These are phyloP conservation scores for Fusarium longipes DNA, from an alignment of 2,329 filamentous ascomycete genomes.

Conservation along the genomic window DNA sequence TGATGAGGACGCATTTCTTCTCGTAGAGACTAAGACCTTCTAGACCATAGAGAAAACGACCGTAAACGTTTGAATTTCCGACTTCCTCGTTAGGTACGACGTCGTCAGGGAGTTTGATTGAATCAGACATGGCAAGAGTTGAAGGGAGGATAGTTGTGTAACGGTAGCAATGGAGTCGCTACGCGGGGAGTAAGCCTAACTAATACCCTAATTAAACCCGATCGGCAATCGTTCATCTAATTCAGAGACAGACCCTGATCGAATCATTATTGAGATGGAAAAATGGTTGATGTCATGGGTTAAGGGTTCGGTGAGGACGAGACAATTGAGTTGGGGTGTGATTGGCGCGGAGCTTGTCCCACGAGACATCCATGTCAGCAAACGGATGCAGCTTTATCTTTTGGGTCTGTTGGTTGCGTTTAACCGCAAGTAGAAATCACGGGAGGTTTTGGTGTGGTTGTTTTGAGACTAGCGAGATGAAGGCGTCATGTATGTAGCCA, in stretches of 20 bases:
- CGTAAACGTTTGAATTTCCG: not conserved
- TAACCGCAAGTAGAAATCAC: not conserved
- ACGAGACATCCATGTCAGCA: conserved; percentile 1
- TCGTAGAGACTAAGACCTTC: conserved; percentile 49
- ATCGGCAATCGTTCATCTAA: not conserved
- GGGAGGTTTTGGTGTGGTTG: not conserved
- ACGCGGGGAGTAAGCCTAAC: not conserved
- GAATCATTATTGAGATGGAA: not conserved
- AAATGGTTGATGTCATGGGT: conserved; percentile 5
- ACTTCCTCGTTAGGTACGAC: not conserved
- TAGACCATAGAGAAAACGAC: conserved; percentile 18
- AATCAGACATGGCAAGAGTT: not conserved
- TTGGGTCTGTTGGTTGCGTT: not conserved
- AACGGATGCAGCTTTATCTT: not conserved
- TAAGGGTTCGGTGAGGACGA: not conserved
- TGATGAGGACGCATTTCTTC: conserved; percentile 52
- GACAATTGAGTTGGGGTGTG: not conserved
- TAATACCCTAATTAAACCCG: not conserved
- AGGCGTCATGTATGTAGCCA: no score
- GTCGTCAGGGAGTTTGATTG: not conserved
- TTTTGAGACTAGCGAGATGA: not conserved
- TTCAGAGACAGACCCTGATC: not conserved
- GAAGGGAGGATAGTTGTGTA: not conserved
- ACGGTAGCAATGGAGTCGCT: not conserved
- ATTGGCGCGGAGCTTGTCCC: not conserved